phyloP scores from a whole-genome alignment of 257 asterid species.

The Oldenlandia corymbosa region DNA sequence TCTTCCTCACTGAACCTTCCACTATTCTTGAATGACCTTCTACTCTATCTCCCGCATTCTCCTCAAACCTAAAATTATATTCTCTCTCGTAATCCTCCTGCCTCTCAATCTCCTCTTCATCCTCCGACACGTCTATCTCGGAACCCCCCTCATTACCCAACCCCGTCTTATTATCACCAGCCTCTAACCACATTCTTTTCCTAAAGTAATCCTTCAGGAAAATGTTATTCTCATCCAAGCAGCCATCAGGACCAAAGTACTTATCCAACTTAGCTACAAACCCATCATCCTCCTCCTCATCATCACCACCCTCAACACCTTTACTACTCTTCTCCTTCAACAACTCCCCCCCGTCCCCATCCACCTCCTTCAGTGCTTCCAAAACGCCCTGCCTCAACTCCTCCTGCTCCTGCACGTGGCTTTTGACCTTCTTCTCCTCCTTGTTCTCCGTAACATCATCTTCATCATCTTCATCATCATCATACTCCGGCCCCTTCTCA shows the following conservation, averaged over 20 bases:
- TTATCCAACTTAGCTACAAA: constrained; percentile 46
- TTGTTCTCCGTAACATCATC: constrained; percentile 27
- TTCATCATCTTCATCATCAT: constrained; percentile 24
- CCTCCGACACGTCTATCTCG: constrained; percentile 45
- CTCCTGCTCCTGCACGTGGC: constrained; percentile 62
- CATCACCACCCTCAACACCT: constrained; percentile 24
- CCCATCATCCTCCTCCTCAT: constrained; percentile 21
- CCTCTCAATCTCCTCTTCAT: constrained; percentile 64
- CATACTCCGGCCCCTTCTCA: constrained; percentile 63
- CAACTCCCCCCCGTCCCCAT: constrained; percentile 40
- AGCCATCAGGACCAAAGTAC: constrained; percentile 62
- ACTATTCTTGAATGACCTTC: constrained; percentile 62
- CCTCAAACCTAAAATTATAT: constrained; percentile 71
- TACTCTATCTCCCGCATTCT: constrained; percentile 74
- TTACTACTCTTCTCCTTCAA: constrained; percentile 40
- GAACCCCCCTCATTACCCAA: constrained; percentile 28
- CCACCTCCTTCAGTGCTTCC: constrained; percentile 34
- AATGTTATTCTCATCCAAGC: constrained; percentile 45
- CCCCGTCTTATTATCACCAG: constrained; percentile 21
- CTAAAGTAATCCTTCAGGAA: constrained; percentile 59
- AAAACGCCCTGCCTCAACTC: constrained; percentile 45
- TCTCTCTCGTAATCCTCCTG: constrained; percentile 82
- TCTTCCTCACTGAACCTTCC: constrained; percentile 89
- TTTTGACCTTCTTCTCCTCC: constrained; percentile 32
- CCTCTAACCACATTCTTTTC: constrained; percentile 52